A percentile compares a stretch with the other conserved stretches of the same genome.
phyloP scores from a whole-genome alignment of 1,139 yeast genomes.

The Scheffersomyces cryptocercus region DNA sequence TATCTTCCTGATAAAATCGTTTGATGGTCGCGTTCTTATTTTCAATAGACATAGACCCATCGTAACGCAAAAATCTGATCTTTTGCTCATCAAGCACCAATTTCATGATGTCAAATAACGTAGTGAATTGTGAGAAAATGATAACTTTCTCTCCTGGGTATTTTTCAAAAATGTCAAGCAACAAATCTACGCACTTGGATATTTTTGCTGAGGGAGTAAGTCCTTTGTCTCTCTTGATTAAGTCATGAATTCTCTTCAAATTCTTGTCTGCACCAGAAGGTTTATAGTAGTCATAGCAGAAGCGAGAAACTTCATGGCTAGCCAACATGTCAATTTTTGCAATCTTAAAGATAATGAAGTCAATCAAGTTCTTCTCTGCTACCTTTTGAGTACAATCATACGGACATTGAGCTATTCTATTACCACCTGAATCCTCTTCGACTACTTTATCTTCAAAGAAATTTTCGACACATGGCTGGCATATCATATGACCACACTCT shows the following conservation, averaged over 20 bases:
- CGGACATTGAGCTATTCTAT: conserved; percentile 51
- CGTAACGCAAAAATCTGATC: conserved; percentile 63
- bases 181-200: conserved; percentile 46
- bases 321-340: conserved; percentile 23
- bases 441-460: conserved; percentile 46
- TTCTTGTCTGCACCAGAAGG: conserved; percentile 1
- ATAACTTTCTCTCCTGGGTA: conserved; percentile 64
- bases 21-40: conserved; percentile 63
- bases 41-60: conserved; percentile 76
- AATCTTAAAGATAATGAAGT: conserved; percentile 54
- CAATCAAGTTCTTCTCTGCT: conserved; percentile 44
- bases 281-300: conserved; percentile 8
- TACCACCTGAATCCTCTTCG: conserved; percentile 34
- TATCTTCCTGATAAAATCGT: conserved; percentile 59
- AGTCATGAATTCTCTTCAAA: conserved; percentile 21
- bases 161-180: conserved; percentile 41
- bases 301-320: conserved; percentile 6
- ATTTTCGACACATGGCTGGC: conserved; percentile 59
- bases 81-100: conserved; percentile 51
- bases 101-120: conserved; percentile 70
- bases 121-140: conserved; percentile 83
- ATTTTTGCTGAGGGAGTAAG: conserved; percentile 57
- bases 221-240: conserved; percentile 24
- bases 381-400: conserved; percentile 43
- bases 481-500: conserved; percentile 70